Conservation (phyloP, 116 monocot genomes). For the Cymodocea nodosa region DNA sequence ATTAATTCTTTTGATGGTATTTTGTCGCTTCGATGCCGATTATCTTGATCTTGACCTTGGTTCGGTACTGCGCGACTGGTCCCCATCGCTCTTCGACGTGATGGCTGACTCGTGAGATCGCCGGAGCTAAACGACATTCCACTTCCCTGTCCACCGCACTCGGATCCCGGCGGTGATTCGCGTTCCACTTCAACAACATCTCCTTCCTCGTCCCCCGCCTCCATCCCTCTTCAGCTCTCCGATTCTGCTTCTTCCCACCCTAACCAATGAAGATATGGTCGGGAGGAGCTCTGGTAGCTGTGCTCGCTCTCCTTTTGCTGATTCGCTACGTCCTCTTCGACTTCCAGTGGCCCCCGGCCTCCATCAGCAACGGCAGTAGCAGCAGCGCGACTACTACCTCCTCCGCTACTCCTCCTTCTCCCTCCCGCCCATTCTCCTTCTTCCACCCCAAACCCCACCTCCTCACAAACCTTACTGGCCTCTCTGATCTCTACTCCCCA, state of each 20-base stretch:
- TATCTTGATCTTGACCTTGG: too few relatives aligned
- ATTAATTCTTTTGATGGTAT: too few relatives aligned
- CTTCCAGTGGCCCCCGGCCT: not conserved
- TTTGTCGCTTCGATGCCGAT: too few relatives aligned
- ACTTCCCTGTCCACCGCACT: too few relatives aligned
- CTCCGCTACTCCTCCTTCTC: not conserved
- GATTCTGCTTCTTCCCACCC: not conserved
- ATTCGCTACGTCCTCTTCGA: conserved; percentile 2
- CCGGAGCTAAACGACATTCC: too few relatives aligned
- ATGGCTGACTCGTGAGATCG: too few relatives aligned
- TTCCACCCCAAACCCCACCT: conserved; percentile 11
- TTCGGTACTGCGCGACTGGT: too few relatives aligned
- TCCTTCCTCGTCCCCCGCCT: not conserved
- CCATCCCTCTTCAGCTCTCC: not conserved
- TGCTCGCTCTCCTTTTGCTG: conserved; percentile 18
- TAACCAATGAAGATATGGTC: conserved; percentile 19
- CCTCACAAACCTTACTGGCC: conserved; percentile 4
- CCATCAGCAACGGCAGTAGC: not conserved
- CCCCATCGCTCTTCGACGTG: too few relatives aligned
- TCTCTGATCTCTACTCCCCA: conserved; percentile 14
- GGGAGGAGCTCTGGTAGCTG: conserved; percentile 13
- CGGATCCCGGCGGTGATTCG: too few relatives aligned
- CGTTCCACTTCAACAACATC: not conserved
- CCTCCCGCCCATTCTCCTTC: not conserved
- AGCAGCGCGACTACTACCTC: not conserved